Evolutionary conservation across 1,284 basidiomycete genomes (phyloP).

Genomic region (Xerocomus amazonicus): DNA sequence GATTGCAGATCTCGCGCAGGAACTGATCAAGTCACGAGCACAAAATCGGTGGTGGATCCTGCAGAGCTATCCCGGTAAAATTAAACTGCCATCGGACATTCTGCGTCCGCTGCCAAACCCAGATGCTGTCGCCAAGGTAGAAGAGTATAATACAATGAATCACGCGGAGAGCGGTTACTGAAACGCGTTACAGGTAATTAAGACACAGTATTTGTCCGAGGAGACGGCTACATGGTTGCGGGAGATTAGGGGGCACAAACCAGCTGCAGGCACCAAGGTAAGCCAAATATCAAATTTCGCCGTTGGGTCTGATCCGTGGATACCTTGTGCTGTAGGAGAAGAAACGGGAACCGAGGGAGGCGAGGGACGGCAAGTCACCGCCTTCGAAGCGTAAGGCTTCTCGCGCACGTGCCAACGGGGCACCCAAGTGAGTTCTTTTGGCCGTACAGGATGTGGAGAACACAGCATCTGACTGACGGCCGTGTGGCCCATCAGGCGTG

Average conservation of each 20-base stretch:
- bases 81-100: conserved; percentile 82
- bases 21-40: conserved; percentile 74
- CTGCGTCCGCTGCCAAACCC: conserved; percentile 62
- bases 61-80: conserved; percentile 75
- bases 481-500: conserved; percentile 18
- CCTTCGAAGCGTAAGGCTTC: conserved; percentile 42
- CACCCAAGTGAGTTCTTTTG: conserved; percentile 37
- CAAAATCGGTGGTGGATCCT: conserved; percentile 72
- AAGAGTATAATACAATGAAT: not conserved
- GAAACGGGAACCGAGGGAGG: conserved; percentile 29
- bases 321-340: conserved; percentile 27
- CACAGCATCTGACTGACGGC: conserved; percentile 8
- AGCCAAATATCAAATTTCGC: conserved; percentile 1
- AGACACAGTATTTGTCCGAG: conserved; percentile 62
- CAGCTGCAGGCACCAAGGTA: conserved; percentile 21
- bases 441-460: not conserved
- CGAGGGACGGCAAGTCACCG: conserved; percentile 33
- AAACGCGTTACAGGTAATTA: conserved; percentile 47
- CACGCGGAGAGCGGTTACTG: conserved; percentile 1
- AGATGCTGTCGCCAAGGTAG: conserved; percentile 61
- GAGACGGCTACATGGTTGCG: conserved; percentile 54
- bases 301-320: not conserved
- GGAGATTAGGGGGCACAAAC: conserved; percentile 32
- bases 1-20: conserved; percentile 86
- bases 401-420: conserved; percentile 37